Percentiles rank a stretch among this genome's conserved stretches.
Conservation (phyloP, 192 early-diverging fungal species). For the Chytriomyces confervae region DNA sequence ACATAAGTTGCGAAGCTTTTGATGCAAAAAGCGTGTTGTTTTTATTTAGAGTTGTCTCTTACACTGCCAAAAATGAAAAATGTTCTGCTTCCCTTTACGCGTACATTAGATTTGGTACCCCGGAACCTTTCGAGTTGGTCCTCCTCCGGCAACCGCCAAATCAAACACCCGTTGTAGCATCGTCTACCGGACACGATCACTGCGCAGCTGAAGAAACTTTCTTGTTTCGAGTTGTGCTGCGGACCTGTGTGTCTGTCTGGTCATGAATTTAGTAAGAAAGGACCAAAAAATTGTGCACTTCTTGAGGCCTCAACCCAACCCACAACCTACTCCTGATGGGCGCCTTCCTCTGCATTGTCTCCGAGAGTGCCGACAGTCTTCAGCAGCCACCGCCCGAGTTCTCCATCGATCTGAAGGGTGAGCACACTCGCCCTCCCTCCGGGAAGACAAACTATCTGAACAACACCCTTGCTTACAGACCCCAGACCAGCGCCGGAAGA, state of each 20-base stretch:
- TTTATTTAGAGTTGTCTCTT: no score
- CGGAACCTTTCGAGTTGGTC: no score
- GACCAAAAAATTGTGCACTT: not conserved
- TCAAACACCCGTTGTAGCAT: constrained; percentile 5
- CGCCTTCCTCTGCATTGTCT: constrained; percentile 3
- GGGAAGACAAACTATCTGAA: no score
- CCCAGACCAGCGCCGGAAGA: constrained; percentile 70
- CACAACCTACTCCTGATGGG: not conserved
- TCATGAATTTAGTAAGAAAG: not conserved
- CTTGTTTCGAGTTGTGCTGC: not conserved
- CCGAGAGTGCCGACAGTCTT: not conserved
- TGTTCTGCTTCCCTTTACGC: no score
- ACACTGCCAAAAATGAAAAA: no score
- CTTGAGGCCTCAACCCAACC: not conserved
- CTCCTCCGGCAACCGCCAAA: no score
- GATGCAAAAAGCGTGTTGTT: no score
- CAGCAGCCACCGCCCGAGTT: constrained; percentile 42
- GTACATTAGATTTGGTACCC: no score
- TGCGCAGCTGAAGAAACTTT: constrained; percentile 11
- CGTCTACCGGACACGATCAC: constrained; percentile 4
- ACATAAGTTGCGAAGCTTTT: no score
- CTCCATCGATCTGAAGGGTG: constrained; percentile 52
- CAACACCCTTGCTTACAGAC: constrained; percentile 34
- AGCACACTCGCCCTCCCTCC: not conserved
- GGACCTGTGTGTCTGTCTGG: not conserved